phyloP scores from a whole-genome alignment of 768 basidiomycete genomes.

The Melanogaster broomeanus region DNA sequence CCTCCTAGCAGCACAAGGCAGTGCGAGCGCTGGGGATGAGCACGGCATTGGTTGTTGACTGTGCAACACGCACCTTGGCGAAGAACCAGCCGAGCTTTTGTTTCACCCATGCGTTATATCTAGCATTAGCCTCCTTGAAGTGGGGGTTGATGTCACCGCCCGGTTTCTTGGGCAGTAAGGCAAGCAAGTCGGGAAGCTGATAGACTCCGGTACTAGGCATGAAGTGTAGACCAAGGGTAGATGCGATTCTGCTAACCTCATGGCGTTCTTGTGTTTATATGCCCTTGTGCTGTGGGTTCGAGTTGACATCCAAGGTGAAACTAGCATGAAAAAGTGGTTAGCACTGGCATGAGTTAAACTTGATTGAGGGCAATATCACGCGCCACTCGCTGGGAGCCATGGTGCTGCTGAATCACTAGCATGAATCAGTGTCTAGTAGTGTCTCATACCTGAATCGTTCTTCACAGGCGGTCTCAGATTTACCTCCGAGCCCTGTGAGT shows the following conservation, averaged over 20 bases:
- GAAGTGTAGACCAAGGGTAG: neutral
- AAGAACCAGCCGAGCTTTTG: slow-evolving; percentile 23
- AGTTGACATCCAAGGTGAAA: slow-evolving; percentile 17
- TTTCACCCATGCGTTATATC: slow-evolving; percentile 25
- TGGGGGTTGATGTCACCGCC: slow-evolving; percentile 27
- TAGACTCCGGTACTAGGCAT: slow-evolving; percentile 23
- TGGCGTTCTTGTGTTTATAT: slow-evolving; percentile 16
- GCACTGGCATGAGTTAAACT: too few species aligned
- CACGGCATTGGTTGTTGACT: neutral
- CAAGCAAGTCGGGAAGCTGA: slow-evolving; percentile 26
- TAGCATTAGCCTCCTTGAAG: slow-evolving; percentile 23
- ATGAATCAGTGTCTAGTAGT: too few species aligned
- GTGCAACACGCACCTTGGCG: slow-evolving; percentile 16
- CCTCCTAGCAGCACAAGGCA: slow-evolving; percentile 16
- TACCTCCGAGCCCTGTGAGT: too few species aligned
- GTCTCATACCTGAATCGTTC: too few species aligned
- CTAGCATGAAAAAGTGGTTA: neutral
- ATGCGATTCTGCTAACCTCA: neutral
- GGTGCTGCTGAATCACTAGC: too few species aligned
- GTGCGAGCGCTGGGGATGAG: neutral
- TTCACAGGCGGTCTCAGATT: too few species aligned
- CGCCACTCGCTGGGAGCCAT: too few species aligned
- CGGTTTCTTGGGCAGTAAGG: slow-evolving; percentile 26
- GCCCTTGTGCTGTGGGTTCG: neutral
- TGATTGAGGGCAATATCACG: too few species aligned